A percentile compares a stretch with the other conserved stretches of the same genome.
Conservation (phyloP, 441 rosid genomes). For the Eutrema salsugineum region DNA sequence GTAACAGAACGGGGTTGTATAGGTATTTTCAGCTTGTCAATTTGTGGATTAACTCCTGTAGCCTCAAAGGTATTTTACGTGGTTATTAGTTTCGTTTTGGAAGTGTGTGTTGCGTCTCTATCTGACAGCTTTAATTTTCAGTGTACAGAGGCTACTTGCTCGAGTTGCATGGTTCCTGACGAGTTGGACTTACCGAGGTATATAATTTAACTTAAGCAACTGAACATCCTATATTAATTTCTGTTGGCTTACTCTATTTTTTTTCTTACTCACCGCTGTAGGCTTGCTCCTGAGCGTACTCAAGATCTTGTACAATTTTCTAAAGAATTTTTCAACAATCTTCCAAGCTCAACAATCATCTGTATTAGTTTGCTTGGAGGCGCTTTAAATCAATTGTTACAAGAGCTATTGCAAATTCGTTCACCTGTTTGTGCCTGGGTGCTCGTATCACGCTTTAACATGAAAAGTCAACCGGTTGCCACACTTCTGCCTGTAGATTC, state of each 20-base stretch:
- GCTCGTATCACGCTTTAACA: constrained; percentile 70
- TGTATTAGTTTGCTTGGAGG: constrained; percentile 79
- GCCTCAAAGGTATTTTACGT: not conserved
- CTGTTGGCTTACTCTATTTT: constrained; percentile 12
- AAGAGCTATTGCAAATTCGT: constrained; percentile 50
- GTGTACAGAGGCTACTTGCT: constrained; percentile 32
- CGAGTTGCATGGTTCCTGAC: constrained; percentile 39
- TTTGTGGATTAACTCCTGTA: constrained; percentile 5
- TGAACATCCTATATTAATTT: constrained; percentile 5
- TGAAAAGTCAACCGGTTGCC: constrained; percentile 61
- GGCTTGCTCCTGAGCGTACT: constrained; percentile 75
- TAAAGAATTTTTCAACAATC: constrained; percentile 49
- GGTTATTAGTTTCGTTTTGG: not conserved
- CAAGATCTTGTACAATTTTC: constrained; percentile 68
- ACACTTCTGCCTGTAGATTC: constrained; percentile 75
- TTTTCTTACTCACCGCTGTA: constrained; percentile 36
- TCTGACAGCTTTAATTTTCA: constrained; percentile 23
- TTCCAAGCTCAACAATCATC: constrained; percentile 65
- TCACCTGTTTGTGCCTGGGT: constrained; percentile 70
- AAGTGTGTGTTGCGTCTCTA: not conserved
- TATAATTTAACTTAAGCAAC: constrained; percentile 19
- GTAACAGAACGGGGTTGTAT: constrained; percentile 30
- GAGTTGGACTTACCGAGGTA: constrained; percentile 45
- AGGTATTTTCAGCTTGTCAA: constrained; percentile 15
- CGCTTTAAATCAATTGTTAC: constrained; percentile 49